A percentile compares a stretch with the other conserved stretches of the same genome.
Conservation (phyloP, 1,284 basidiomycete species). For the Pseudozyma flocculosa region DNA sequence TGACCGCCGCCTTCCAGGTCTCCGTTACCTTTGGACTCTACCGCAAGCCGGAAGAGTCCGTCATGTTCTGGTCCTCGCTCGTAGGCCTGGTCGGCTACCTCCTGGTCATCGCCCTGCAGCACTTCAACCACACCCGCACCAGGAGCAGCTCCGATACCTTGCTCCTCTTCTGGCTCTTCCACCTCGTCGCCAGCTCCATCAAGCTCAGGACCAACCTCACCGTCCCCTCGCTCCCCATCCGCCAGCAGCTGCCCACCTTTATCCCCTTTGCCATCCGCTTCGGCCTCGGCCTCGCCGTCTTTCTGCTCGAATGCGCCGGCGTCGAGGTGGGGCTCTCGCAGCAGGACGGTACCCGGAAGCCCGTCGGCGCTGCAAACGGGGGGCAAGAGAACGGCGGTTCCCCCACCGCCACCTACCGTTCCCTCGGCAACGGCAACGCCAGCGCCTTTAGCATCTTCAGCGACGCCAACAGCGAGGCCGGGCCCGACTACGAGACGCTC, state of each 20-base stretch:
- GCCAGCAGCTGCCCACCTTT: constrained; percentile 30
- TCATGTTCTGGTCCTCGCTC: constrained; percentile 28
- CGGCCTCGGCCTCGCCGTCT: constrained; percentile 30
- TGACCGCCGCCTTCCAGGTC: constrained; percentile 62
- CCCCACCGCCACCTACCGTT: constrained; percentile 15
- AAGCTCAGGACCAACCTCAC: constrained; percentile 61
- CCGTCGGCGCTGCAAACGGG: constrained; percentile 1
- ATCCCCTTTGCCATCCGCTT: constrained; percentile 41
- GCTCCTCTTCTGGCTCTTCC: constrained; percentile 80
- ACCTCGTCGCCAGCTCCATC: constrained; percentile 64
- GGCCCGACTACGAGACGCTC: constrained; percentile 56
- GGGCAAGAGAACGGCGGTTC: constrained; percentile 11
- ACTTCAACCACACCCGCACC: constrained; percentile 74
- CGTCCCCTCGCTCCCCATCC: constrained; percentile 26
- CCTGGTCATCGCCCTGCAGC: constrained; percentile 50
- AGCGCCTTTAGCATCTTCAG: constrained; percentile 34
- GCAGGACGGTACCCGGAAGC: constrained; percentile 5
- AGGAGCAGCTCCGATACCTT: constrained; percentile 74
- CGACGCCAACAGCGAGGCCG: constrained; percentile 49
- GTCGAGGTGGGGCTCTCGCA: constrained; percentile 36
- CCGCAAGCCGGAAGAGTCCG: constrained; percentile 25
- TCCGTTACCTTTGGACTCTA: constrained; percentile 54
- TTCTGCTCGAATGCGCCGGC: constrained; percentile 46
- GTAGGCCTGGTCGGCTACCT: constrained; percentile 32
- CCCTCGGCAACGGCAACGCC: constrained; percentile 11